Conservation (phyloP, 2,329 filamentous ascomycete genomes). For the Nigrograna mackinnonii region DNA sequence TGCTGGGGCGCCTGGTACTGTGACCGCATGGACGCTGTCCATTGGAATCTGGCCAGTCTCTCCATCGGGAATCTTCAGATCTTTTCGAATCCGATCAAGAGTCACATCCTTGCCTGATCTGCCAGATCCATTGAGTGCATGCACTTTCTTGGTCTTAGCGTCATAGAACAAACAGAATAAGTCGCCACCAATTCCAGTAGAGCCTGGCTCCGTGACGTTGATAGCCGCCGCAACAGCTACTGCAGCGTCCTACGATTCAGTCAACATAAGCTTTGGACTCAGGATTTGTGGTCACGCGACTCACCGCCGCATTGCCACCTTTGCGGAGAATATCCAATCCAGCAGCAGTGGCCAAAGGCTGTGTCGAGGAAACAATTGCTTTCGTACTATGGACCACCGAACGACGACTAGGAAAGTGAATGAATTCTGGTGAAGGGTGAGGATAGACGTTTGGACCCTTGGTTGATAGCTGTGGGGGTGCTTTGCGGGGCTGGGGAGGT, state of each 20-base stretch:
- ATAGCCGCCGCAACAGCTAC: slow-evolving; percentile 90
- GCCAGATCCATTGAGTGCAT: slow-evolving; percentile 91
- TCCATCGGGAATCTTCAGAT: slow-evolving; percentile 67
- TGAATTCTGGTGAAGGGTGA: slow-evolving; percentile 55
- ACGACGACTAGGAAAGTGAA: slow-evolving; percentile 74
- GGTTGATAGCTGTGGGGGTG: slow-evolving; percentile 6
- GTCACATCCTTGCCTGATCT: slow-evolving; percentile 72
- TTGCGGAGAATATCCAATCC: slow-evolving; percentile 82
- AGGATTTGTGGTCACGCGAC: slow-evolving; percentile 36
- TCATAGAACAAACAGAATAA: slow-evolving; percentile 96
- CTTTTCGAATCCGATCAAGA: slow-evolving; percentile 70
- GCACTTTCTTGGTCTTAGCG: slow-evolving; percentile 78
- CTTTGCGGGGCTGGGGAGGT: too few species aligned
- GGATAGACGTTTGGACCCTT: slow-evolving; percentile 51
- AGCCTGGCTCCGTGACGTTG: slow-evolving; percentile 91
- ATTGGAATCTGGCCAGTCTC: slow-evolving; percentile 68
- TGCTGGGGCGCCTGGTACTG: slow-evolving; percentile 86
- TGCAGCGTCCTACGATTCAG: slow-evolving; percentile 75
- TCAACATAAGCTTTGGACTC: neutral
- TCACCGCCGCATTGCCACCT: slow-evolving; percentile 89
- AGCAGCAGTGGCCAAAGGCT: slow-evolving; percentile 86
- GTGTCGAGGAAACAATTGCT: slow-evolving; percentile 87
- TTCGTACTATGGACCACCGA: slow-evolving; percentile 93
- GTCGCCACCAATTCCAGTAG: slow-evolving; percentile 94
- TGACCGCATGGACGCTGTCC: slow-evolving; percentile 77